Base-by-base conservation (phyloP, 2,329 filamentous ascomycete genomes). In the Arthrobotrys pseudoclavata region DNA sequence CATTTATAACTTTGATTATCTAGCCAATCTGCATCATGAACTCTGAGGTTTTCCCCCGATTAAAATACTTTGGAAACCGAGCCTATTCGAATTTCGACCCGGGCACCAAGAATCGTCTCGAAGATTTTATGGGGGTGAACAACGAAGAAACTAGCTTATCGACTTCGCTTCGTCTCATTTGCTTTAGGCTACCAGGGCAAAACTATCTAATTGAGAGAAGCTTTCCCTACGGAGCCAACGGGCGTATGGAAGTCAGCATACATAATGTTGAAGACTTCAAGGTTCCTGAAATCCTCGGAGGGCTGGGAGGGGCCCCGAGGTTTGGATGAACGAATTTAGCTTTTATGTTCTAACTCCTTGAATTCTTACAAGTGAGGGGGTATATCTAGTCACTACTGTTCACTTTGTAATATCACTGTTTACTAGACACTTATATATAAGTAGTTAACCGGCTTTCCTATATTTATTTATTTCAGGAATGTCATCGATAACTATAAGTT, bases 21-120 rank as follows among this genome's bases (percentile, higher is more conserved):
- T 22, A 71, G 68, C 68, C 60, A 15, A 10, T 18, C 12, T 71
- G 57, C 37, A 47, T 63, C 20, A 6, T 57, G 9, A 29, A 71
- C 20, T 22, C 48, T 3, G 6, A 15, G 0, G 26, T 48, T 9
- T 71, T 71, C 48, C 68, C 68, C 15, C 42, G 57, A 37, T 31
- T 71, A 12, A 71, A 26, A 31, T 55, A 45, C 26, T 71, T 71
- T 18, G 34, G 15, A 7, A 50, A 66, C 13, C 12, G 62, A n/a
- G 52, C 52, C 1, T 37, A 57, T n/a, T 5, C 29, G 6, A 15
- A 57, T 13, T 20, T 26, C 29, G 29, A 40, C 4, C 5, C 9
- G 10, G 37, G 10, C 37, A 12, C 12, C 37, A 40, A 15, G 15
- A 3, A n/a, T 3, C 9, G 12, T 9, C 13, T 40, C 4, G 12